phyloP scores from a whole-genome alignment of 805 yeast species.

The Pichia membranifaciens region DNA sequence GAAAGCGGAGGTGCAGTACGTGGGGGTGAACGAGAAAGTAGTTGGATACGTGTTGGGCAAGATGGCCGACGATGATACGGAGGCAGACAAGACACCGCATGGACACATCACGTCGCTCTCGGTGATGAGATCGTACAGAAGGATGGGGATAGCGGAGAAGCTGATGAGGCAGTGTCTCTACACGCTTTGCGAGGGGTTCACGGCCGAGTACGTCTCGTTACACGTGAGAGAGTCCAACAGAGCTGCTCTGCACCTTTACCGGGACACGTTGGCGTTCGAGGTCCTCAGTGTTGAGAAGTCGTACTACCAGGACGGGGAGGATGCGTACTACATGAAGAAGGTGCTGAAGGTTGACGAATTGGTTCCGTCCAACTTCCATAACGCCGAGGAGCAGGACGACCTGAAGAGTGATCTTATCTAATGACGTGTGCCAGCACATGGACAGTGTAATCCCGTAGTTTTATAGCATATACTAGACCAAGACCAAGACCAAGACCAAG shows the following conservation, averaged over 20 bases:
- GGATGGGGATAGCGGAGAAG: constrained; percentile 92
- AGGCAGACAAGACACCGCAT: constrained; percentile 63
- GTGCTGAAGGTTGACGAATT: constrained; percentile 54
- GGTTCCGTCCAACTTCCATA: constrained; percentile 51
- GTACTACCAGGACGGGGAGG: constrained; percentile 97
- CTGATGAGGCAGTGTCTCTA: constrained; percentile 76
- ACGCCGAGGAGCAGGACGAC: constrained; percentile 49
- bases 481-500: too few relatives aligned
- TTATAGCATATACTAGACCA: too few relatives aligned
- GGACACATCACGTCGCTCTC: constrained; percentile 94
- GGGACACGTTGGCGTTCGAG: constrained; percentile 78
- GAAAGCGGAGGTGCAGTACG: constrained; percentile 42
- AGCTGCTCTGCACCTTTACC: constrained; percentile 89
- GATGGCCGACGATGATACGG: constrained; percentile 78
- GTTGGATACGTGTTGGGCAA: constrained; percentile 97
- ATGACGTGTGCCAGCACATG: background rate
- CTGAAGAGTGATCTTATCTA: constrained; percentile 40
- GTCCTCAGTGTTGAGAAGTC: constrained; percentile 75
- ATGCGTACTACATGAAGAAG: constrained; percentile 92
- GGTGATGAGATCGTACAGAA: constrained; percentile 91
- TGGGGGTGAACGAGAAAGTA: constrained; percentile 64
- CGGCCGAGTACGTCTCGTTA: constrained; percentile 76
- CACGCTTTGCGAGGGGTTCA: constrained; percentile 74
- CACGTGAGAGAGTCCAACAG: constrained; percentile 92
- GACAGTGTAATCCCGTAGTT: too few relatives aligned